These are phyloP conservation scores for Pyricularia sp. DNA, from an alignment of 2,329 filamentous ascomycete species.

Conservation along the genomic window DNA sequence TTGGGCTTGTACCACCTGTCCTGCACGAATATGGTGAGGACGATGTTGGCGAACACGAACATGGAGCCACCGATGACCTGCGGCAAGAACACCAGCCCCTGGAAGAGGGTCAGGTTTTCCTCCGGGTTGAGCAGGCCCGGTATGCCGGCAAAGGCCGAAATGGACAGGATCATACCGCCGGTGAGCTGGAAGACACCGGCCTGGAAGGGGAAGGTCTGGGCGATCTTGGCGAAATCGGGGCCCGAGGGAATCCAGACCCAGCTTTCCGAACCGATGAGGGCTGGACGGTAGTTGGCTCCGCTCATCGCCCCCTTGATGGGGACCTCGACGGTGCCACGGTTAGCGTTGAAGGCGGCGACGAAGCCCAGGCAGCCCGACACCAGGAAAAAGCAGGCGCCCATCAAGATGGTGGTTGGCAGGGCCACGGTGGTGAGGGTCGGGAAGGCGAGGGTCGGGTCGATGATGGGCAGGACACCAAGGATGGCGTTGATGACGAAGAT, in stretches of 20 bases:
- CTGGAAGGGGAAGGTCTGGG: not conserved
- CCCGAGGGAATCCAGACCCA: not conserved
- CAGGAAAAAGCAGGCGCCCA: not conserved
- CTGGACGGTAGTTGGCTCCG: not conserved
- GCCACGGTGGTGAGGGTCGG: conserved; percentile 4
- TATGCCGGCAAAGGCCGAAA: not conserved
- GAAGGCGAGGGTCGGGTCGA: conserved; percentile 3
- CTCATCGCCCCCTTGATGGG: not conserved
- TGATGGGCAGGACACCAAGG: conserved; percentile 5
- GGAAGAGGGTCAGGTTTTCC: conserved; percentile 4
- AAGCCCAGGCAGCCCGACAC: not conserved
- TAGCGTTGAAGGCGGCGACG: not conserved
- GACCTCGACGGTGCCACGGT: conserved; percentile 4
- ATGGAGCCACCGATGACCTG: conserved; percentile 8
- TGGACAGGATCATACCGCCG: not conserved
- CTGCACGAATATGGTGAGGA: conserved; percentile 8
- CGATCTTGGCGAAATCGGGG: not conserved
- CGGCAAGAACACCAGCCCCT: conserved; percentile 8
- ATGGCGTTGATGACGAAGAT: conserved; percentile 7
- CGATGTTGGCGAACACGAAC: conserved; percentile 9
- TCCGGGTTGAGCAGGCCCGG: not conserved
- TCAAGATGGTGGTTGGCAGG: not conserved
- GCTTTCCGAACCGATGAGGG: not conserved
- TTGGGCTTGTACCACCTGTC: conserved; percentile 11
- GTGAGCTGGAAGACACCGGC: not conserved